These are phyloP conservation scores for Paramecium caudatum DNA, from an alignment of 73 alveolate species.

Conservation along the genomic window DNA sequence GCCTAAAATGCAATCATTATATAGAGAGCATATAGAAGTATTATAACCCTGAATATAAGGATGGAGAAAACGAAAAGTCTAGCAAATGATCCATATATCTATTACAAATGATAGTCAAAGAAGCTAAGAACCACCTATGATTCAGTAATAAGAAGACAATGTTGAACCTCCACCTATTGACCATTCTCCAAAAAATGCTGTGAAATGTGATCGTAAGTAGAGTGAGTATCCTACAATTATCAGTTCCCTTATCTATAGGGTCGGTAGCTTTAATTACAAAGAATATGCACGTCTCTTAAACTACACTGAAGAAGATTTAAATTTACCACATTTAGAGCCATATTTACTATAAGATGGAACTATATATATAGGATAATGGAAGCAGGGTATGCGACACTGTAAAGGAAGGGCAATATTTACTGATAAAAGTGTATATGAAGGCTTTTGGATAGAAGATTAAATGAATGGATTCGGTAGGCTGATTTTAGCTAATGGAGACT, in stretches of 20 bases:
- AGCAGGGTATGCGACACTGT: constrained; percentile 53
- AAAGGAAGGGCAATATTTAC: constrained; percentile 68
- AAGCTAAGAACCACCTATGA: constrained; percentile 36
- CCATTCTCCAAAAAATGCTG: constrained; percentile 51
- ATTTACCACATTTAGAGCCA: constrained; percentile 35
- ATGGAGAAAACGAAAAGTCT: background rate
- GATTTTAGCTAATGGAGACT: constrained; percentile 75
- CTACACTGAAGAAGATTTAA: constrained; percentile 30
- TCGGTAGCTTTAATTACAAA: constrained; percentile 39
- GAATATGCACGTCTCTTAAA: background rate
- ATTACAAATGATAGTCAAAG: constrained; percentile 50
- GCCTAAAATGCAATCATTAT: background rate
- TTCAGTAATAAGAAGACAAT: background rate
- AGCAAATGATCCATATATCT: background rate
- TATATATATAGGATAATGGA: constrained; percentile 73
- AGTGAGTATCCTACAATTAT: constrained; percentile 2
- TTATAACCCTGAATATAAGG: background rate
- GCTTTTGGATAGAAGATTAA: constrained; percentile 68
- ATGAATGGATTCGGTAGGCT: constrained; percentile 76
- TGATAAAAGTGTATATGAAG: constrained; percentile 74
- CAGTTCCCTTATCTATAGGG: background rate
- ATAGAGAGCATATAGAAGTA: constrained; percentile 50
- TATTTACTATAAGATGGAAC: constrained; percentile 37
- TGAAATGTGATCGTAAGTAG: background rate
- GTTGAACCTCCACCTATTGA: background rate